A percentile compares a stretch with the other conserved stretches of the same genome.
phyloP scores from a whole-genome alignment of 805 yeast species.

The Suhomyces pyralidae region DNA sequence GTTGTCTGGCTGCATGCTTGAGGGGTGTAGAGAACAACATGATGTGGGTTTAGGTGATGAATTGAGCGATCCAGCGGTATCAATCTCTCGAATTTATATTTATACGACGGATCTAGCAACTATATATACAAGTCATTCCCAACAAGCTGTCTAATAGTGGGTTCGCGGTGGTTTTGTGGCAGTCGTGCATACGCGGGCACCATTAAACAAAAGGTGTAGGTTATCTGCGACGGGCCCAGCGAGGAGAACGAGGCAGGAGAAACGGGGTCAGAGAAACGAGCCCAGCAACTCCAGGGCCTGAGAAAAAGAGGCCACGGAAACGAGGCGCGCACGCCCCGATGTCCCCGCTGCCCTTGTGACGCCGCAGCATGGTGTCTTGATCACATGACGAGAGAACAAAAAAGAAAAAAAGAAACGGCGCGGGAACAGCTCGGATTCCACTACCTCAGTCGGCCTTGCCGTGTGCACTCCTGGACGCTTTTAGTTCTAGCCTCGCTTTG shows the following conservation, averaged over 20 bases:
- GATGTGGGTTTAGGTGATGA: background rate
- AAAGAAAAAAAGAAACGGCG: background rate
- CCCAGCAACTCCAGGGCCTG: too few relatives aligned
- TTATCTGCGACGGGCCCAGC: background rate
- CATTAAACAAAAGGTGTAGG: background rate
- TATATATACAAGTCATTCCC: background rate
- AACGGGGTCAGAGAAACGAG: background rate
- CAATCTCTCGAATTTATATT: background rate
- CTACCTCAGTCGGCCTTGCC: background rate
- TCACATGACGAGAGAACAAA: background rate
- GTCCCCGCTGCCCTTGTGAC: background rate
- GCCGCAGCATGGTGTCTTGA: background rate
- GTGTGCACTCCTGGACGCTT: background rate
- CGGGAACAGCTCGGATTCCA: background rate
- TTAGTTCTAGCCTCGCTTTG: slow-evolving; percentile 3
- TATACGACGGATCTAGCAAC: background rate
- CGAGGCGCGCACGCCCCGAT: too few relatives aligned
- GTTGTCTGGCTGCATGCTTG: background rate
- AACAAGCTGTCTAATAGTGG: background rate
- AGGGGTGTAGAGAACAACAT: background rate
- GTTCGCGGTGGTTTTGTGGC: background rate
- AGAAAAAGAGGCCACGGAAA: too few relatives aligned
- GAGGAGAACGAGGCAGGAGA: background rate
- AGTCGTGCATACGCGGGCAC: background rate
- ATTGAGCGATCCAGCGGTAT: background rate